Evolutionary conservation across 2,329 filamentous ascomycete genomes (phyloP), one percentile per base, ranked within the genome.

Genomic region (Rutstroemia sydowiana): DNA sequence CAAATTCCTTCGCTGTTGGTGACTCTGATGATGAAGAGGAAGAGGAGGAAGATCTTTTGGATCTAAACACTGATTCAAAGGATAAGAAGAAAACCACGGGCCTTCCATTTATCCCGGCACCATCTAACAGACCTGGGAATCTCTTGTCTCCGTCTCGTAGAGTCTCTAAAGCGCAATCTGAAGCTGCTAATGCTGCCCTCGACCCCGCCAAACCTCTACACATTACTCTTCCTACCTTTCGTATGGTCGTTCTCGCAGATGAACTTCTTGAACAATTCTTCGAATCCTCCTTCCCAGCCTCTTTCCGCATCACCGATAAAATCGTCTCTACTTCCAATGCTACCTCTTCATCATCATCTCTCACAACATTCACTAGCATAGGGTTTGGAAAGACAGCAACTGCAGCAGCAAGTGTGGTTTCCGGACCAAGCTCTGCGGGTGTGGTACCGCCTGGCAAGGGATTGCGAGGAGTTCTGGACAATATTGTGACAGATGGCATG

Each of bases 401-500:
- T 5, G 64, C 69, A 5, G 61, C 71, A 20, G 57, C 54, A 18
- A 75, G 78, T 45, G 56, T 57, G 23, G 55, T 61, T 18, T 59
- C 58, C 6, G 61, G 60, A n/a, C 54, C 57, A 14, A 59, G 61
- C 21, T 58, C 62, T 37, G 62, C 61, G n/a, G 61, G 61, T 23
- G 50, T 65, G 5, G 63, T 66, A 11, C 59, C 63, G 51, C 61
- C 81, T 1, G 77, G 78, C 16, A 86, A 91, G 59, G 89, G 93
- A 20, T 77, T 98, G 1, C 80, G 93, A 39, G 93, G 93, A 18
- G 93, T 98, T 54, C 75, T 98, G 36, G 93, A 98, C 71, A 95
- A 95, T 62, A 97, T 98, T 62, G 93, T 97, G 58, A 95, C 87
- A 1, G 93, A 98, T 66, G 93, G 93, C 39, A 96, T 97, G 84